phyloP scores from a whole-genome alignment of 169 alveolate genomes.

The Plasmodium reichenowi region DNA sequence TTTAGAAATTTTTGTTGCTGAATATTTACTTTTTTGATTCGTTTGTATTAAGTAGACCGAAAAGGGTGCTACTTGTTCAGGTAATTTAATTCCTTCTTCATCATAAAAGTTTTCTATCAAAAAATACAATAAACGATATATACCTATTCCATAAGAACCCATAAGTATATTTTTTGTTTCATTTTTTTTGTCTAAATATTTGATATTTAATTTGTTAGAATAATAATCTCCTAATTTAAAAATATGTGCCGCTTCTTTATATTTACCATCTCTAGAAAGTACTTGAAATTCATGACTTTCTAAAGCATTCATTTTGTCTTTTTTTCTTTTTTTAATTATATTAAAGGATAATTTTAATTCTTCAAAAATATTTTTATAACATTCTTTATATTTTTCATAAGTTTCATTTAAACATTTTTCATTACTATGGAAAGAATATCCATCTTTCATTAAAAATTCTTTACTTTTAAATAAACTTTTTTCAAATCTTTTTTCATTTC shows the following conservation, averaged over 20 bases:
- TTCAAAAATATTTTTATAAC: constrained; percentile 35
- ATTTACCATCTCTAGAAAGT: constrained; percentile 42
- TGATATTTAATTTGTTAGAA: constrained; percentile 27
- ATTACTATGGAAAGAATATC: constrained; percentile 53
- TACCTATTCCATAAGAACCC: constrained; percentile 74
- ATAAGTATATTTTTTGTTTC: constrained; percentile 48
- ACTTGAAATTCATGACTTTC: constrained; percentile 70
- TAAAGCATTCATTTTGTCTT: constrained; percentile 65
- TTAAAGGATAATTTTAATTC: constrained; percentile 26
- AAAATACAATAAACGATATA: constrained; percentile 36
- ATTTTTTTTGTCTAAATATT: constrained; percentile 55
- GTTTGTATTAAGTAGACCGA: constrained; percentile 43
- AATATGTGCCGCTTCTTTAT: constrained; percentile 57
- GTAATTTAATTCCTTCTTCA: constrained; percentile 40
- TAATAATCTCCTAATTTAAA: constrained; percentile 64
- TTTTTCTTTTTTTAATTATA: constrained; percentile 54
- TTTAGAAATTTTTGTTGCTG: constrained; percentile 17
- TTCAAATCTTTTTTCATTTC: constrained; percentile 69
- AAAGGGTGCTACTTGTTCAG: constrained; percentile 46
- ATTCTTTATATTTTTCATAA: constrained; percentile 52
- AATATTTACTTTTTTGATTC: constrained; percentile 52
- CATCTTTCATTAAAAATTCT: constrained; percentile 70
- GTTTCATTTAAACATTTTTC: constrained; percentile 45
- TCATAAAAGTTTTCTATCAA: constrained; percentile 57
- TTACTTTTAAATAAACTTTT: constrained; percentile 57